Evolutionary conservation across 495 filamentous ascomycete genomes (phyloP).

Genomic region (Neurospora tetraspora): DNA sequence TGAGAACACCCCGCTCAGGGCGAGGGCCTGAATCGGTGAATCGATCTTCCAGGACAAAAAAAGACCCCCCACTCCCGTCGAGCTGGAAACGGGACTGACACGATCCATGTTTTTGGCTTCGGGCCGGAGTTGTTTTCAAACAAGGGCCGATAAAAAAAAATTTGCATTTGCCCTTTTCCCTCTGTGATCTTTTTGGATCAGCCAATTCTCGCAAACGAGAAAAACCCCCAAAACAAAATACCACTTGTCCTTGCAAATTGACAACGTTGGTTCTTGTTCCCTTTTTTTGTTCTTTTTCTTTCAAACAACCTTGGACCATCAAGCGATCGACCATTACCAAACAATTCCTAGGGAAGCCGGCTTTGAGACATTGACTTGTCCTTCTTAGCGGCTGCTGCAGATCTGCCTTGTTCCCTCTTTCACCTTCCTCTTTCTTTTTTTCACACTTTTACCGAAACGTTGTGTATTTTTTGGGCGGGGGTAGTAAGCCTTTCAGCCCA

Average conservation of each 20-base stretch:
- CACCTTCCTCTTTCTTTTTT: not conserved
- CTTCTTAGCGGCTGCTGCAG: not conserved
- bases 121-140: not conserved
- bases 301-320: not conserved
- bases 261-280: not conserved
- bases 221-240: not conserved
- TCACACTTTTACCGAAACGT: not conserved
- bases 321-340: not conserved
- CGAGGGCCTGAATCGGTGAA: not conserved
- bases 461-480: slow-evolving; percentile 1
- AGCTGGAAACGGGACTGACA: not conserved
- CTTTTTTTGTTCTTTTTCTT: not conserved
- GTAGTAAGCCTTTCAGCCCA: slow-evolving; percentile 16
- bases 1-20: not conserved
- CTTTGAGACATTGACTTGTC: not conserved
- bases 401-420: not conserved
- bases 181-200: not conserved
- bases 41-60: not conserved
- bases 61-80: not conserved
- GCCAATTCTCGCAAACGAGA: not conserved
- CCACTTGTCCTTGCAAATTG: not conserved
- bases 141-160: not conserved
- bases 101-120: not conserved
- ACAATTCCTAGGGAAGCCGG: not conserved
- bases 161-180: not conserved